Conservation (phyloP, 805 yeast species). For the Kockiozyma suomiensis region DNA sequence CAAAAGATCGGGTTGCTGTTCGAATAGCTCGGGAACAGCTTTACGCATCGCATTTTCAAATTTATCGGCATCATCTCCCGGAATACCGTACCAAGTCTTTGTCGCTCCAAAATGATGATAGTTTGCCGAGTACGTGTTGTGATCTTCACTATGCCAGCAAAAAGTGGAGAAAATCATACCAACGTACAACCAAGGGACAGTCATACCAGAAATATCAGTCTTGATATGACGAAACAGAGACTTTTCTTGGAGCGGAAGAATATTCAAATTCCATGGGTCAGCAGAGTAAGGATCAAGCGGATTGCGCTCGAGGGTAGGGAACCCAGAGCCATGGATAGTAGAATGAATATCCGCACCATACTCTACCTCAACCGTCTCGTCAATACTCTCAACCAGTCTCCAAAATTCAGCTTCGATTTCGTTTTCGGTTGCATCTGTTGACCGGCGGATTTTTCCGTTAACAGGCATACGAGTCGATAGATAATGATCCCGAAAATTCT, state of each 20-base stretch:
- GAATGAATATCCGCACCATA: constrained; percentile 48
- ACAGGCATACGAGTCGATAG: constrained; percentile 11
- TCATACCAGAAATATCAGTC: constrained; percentile 75
- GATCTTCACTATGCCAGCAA: constrained; percentile 98
- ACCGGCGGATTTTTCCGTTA: background rate
- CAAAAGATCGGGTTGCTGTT: constrained; percentile 81
- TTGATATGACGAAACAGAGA: constrained; percentile 43
- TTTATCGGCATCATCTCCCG: constrained; percentile 60
- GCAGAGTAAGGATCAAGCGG: constrained; percentile 41
- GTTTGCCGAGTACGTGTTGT: constrained; percentile 85
- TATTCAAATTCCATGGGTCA: constrained; percentile 46
- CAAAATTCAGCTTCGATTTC: constrained; percentile 44
- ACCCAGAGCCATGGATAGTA: constrained; percentile 45
- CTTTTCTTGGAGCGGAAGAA: constrained; percentile 41
- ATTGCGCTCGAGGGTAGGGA: constrained; percentile 40
- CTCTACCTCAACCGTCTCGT: constrained; percentile 43
- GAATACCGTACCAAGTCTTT: constrained; percentile 93
- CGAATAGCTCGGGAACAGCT: constrained; percentile 78
- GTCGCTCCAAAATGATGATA: constrained; percentile 89
- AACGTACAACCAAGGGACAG: constrained; percentile 91
- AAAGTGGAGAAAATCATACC: constrained; percentile 90
- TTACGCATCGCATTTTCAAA: constrained; percentile 67
- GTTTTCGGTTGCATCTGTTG: constrained; percentile 24
- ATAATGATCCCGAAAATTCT: constrained; percentile 51
- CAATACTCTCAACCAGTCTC: constrained; percentile 41